Base-by-base conservation (phyloP, 441 rosid species). In the Erodium moschatum region DNA sequence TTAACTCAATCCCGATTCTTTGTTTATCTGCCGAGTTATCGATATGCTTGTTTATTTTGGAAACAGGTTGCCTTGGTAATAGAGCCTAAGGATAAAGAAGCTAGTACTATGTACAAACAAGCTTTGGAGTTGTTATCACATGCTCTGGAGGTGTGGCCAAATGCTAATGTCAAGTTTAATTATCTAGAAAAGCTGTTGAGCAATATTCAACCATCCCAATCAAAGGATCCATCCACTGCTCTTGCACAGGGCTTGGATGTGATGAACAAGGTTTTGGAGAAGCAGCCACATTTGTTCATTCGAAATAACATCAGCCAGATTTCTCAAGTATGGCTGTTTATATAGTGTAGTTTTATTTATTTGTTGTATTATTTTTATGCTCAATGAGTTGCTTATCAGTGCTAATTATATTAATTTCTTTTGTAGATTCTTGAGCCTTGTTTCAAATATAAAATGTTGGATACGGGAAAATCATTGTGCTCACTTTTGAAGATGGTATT, bases 111-210 rank as follows among this genome's bases (percentile, higher is more conserved):
- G 99, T 90, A 92, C 81, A 86, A 84, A 80, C 98, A 95, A 75
- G 99, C 95, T 68, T 78, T 92, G 68, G 93, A 90, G 72, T 81
- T 95, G 69, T 97, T 95, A 72, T 95, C 99, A 46, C 89, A 86
- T 78, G 99, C 99, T 77, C 77, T 95, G 81, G 98, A 90, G 75
- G 97, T 95, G 75, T 95, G 99, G 99, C 97, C 97, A 69, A 87
- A 79, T 82, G 97, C 95, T 29, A 95, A 95, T 80, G 97, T 91
- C 64, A 91, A 91, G 77, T 92, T 95, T 73, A 95, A 87, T 85
- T 91, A 91, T 81, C 78, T 92, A 54, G 99, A 95, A 76, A 92
- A 92, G 77, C 85, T 95, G 65, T 83, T 92, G 20, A 85, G 87
- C 82, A 88, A 90, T 72, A 82, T 87, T 76, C 97, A 92, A 78